Evolutionary conservation across 140 eudicot species (phyloP).

Genomic region (Oenanthe javanica): DNA sequence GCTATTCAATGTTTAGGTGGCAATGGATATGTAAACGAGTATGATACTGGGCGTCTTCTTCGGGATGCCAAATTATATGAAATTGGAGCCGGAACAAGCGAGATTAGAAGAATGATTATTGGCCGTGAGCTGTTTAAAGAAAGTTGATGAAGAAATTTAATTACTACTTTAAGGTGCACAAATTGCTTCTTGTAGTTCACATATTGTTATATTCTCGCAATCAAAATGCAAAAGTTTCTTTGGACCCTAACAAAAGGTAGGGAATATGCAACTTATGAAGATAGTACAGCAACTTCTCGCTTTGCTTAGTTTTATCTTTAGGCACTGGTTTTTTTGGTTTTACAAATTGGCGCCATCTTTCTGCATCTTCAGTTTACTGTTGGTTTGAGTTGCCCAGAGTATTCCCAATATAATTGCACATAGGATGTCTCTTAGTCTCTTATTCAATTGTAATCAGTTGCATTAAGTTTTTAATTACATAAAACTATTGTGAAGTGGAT

Average conservation of each 20-base stretch:
- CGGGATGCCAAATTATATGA: slow-evolving; percentile 91
- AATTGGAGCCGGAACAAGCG: slow-evolving; percentile 98
- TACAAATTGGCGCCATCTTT: neutral
- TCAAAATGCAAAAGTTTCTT: neutral
- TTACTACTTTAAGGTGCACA: neutral
- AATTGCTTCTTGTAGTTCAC: neutral
- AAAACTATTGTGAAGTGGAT: neutral
- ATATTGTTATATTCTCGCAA: neutral
- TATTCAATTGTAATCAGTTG: neutral
- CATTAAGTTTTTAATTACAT: neutral
- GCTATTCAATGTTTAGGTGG: slow-evolving; percentile 98
- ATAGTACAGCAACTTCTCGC: neutral
- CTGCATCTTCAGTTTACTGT: neutral
- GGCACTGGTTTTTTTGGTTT: neutral
- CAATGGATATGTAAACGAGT: slow-evolving; percentile 89
- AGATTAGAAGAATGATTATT: slow-evolving; percentile 74
- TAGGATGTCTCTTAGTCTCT: neutral
- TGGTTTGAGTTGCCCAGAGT: neutral
- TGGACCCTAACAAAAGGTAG: neutral
- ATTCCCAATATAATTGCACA: neutral
- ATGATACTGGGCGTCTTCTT: slow-evolving; percentile 85
- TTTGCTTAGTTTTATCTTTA: neutral
- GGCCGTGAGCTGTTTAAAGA: slow-evolving; percentile 78
- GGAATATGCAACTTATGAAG: neutral
- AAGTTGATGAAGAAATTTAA: slow-evolving; percentile 24